A percentile compares a stretch with the other conserved stretches of the same genome.
Conservation (phyloP, 2,329 filamentous ascomycete genomes). For the Esteya vermicola region DNA sequence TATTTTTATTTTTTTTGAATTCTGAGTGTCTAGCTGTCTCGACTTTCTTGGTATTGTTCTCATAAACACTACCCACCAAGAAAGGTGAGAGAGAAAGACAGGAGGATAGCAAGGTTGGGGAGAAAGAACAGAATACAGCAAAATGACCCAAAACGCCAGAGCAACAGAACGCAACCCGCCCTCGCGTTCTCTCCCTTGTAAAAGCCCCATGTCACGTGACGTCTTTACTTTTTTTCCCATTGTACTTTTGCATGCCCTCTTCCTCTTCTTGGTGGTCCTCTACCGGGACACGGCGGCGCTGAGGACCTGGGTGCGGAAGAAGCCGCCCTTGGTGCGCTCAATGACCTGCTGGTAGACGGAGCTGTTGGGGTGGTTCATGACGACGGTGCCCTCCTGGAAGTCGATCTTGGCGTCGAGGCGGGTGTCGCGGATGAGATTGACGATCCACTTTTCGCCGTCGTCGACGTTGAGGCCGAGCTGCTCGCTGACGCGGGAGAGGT, state of each 20-base stretch:
- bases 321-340: constrained; percentile 95
- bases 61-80: too few species aligned
- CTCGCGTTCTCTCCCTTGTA: too few species aligned
- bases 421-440: constrained; percentile 96
- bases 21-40: too few species aligned
- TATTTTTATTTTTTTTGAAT: too few species aligned
- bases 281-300: constrained; percentile 42
- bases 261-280: too few species aligned
- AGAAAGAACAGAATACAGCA: too few species aligned
- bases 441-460: constrained; percentile 99
- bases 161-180: neutral
- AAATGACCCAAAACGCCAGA: neutral
- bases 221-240: neutral
- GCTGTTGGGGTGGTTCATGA: constrained; percentile 99
- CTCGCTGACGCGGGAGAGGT: constrained; percentile 90
- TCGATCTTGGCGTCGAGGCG: constrained; percentile 98
- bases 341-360: constrained; percentile 99
- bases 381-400: constrained; percentile 94
- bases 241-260: neutral
- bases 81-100: too few species aligned
- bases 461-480: constrained; percentile 84
- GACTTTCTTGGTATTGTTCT: too few species aligned
- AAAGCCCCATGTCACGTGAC: too few species aligned
- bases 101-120: too few species aligned
- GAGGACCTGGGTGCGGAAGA: constrained; percentile 95